Evolutionary conservation across 495 filamentous ascomycete genomes (phyloP), one percentile per base, ranked within the genome.

Genomic region (Talaromyces wortmannii): DNA sequence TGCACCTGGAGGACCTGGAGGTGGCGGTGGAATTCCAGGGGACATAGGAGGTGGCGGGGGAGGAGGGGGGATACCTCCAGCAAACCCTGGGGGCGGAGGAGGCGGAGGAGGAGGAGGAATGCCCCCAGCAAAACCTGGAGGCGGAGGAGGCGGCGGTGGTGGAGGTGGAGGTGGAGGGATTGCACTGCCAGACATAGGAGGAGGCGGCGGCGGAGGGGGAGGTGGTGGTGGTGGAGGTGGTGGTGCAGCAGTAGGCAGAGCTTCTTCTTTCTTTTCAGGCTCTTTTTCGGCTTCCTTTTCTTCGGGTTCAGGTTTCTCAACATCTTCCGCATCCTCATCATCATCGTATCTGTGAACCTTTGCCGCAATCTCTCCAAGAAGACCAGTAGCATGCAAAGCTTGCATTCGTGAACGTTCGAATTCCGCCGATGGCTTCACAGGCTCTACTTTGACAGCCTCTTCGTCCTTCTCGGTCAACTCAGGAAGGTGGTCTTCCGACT

Each of bases 321-420:
- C 87, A 33, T 72, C 79, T 32, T 74, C 76, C 10, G 56, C 55
- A 52, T 69, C 72, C 52, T 91, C 89, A 55, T 86, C 87, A 55
- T 88, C 89, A 61, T 91, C 91, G 58, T 84, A 85, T 58, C 72
- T 82, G 57, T 83, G 84, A 64, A 92, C 80, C 70, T 89, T 95
- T 31, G 80, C 77, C 31, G 87, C 80, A 60, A 97, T 87, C 66
- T 97, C 92, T 57, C 80, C 84, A 13, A 96, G 74, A 48, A 95
- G 77, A 17, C 84, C 88, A 58, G 83, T 83, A 17, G 86, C 83
- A 63, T 92, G 86, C 60, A 81, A 78, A 42, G 85, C 75, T 61
- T 86, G 82, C 79, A 95, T 77, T 59, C 87, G 85, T 8, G 89
- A 90, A 47, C 87, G 81, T 62, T 80, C 84, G 59, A 86, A 74